Evolutionary conservation across 148 eudicot species (phyloP), one percentile per base, ranked within the genome.

Genomic region (Vaccinium myrtillus): DNA sequence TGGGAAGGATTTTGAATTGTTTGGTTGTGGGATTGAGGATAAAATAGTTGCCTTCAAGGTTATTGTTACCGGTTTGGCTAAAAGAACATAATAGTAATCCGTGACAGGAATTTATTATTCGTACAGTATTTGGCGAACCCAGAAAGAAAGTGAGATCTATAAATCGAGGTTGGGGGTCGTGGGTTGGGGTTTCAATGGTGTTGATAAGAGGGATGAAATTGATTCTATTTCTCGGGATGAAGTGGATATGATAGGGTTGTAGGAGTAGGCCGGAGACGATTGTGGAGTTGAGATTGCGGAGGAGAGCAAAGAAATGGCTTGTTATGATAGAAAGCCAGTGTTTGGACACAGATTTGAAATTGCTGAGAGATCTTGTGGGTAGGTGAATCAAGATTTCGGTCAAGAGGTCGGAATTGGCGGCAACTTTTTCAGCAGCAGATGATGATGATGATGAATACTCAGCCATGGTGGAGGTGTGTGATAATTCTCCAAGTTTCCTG

Each of bases 331-430:
- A 85, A 8, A 39, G 58, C 46, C 46, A 85, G 49, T 49, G 83
- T 75, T 74, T 85, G 69, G 87, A 86, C 46, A 82, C 85, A 1
- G 71, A 82, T 71, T 82, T 69, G 65, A 56, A 86, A 0, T 46
- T 76, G 19, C 83, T 30, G 25, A 86, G 54, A 69, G 78, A 75
- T 70, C 39, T 77, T 4, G 78, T 55, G 11, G 85, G 87, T 14
- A 86, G 73, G 3, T 78, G 50, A 9, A 36, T 10, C 3, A 86
- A 13, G 71, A 86, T 86, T 77, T 86, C 82, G 0, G 9, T 84
- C 32, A 78, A 73, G 13, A 81, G 54, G 74, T 59, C 54, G 7
- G 48, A 50, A 51, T 81, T 43, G 32, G 8, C 74, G 2, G 11
- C 53, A 3, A 63, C 55, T 3, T 5, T 12, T 30, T 80, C 56